These are phyloP conservation scores for Diaporthe amygdali DNA, from an alignment of 2,329 filamentous ascomycete genomes.

Conservation along the genomic window DNA sequence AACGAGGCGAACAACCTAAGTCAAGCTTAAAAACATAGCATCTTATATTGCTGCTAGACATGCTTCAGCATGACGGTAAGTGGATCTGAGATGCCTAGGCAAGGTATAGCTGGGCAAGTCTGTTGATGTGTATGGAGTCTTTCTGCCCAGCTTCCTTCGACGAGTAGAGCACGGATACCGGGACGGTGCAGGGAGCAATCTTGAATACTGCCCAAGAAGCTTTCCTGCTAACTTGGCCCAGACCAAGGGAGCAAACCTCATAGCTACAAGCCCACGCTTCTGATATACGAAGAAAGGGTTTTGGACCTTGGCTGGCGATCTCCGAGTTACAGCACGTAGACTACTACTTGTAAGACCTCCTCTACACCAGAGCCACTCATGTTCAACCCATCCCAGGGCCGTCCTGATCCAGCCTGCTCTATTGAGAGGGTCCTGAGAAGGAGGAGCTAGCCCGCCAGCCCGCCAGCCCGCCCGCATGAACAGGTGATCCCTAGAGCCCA, in stretches of 20 bases:
- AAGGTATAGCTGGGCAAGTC: too few relatives aligned
- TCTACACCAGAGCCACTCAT: neutral
- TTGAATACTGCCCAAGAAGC: neutral
- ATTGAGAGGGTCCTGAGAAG: too few relatives aligned
- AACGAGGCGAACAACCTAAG: neutral
- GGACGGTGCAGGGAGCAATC: neutral
- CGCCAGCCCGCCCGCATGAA: conserved; percentile 1
- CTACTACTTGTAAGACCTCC: neutral
- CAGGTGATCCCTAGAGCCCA: neutral
- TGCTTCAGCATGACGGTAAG: neutral
- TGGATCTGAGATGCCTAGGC: too few relatives aligned
- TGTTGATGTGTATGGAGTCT: too few relatives aligned
- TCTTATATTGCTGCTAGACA: neutral
- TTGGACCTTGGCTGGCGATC: neutral
- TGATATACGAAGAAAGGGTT: neutral
- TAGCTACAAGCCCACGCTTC: neutral
- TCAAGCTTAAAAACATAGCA: neutral
- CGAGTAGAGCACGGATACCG: neutral
- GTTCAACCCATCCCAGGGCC: neutral
- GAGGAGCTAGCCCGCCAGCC: neutral
- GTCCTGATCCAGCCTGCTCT: too few relatives aligned
- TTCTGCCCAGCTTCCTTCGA: neutral
- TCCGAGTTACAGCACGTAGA: too few relatives aligned
- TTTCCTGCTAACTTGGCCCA: neutral
- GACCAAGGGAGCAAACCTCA: neutral